Conservation (phyloP, 176 grass and related monocot genomes). For the Rhipidocladum racemiflorum region DNA sequence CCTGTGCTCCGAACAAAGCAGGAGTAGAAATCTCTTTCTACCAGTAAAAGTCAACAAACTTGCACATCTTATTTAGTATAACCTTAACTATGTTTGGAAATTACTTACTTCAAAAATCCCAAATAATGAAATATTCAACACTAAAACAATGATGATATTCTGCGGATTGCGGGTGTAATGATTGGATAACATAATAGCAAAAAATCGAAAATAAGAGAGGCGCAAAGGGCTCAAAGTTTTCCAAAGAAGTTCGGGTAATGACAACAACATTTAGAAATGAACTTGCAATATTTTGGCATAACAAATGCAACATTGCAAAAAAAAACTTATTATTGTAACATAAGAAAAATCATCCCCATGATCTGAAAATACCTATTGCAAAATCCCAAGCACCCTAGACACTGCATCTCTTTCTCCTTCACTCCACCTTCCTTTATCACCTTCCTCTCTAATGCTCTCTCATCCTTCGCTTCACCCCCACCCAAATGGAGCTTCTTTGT, state of each 20-base stretch:
- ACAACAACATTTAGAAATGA: neutral
- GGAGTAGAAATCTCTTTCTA: too few relatives aligned
- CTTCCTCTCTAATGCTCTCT: neutral
- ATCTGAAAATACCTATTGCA: neutral
- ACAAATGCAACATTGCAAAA: neutral
- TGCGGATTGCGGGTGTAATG: neutral
- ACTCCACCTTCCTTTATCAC: neutral
- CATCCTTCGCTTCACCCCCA: neutral
- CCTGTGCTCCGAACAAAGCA: too few relatives aligned
- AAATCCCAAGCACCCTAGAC: neutral
- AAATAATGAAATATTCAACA: neutral
- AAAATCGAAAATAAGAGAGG: neutral
- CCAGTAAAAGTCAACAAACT: neutral
- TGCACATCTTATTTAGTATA: neutral
- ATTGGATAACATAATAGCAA: neutral
- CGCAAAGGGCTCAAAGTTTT: too few relatives aligned
- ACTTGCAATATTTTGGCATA: neutral
- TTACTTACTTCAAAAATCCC: neutral
- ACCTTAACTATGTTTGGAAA: neutral
- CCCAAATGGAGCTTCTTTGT: neutral
- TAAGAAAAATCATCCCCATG: neutral
- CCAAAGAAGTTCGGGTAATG: too few relatives aligned
- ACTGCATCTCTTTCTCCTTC: neutral
- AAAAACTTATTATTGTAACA: neutral
- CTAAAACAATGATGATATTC: too few relatives aligned